phyloP scores from a whole-genome alignment of 768 basidiomycete genomes.

The Russula vinacea region DNA sequence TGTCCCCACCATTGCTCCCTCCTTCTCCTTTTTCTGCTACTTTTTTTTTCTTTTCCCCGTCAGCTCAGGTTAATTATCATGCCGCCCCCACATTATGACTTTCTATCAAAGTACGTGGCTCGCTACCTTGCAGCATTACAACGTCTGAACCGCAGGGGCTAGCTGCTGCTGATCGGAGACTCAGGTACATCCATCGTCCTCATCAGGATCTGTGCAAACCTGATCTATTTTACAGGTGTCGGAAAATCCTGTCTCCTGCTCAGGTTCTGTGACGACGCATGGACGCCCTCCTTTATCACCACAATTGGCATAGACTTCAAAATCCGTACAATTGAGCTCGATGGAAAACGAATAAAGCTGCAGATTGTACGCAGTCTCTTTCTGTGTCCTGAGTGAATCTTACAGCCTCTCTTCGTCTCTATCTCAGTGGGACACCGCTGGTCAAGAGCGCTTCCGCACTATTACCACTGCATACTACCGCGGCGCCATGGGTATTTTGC shows the following conservation, averaged over 20 bases:
- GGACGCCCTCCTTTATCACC: constrained; percentile 99
- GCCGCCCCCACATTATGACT: constrained; percentile 96
- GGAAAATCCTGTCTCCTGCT: constrained; percentile 95
- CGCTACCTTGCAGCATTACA: constrained; percentile 5
- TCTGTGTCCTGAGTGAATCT: not conserved
- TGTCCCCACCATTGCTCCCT: not conserved
- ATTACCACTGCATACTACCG: constrained; percentile 99
- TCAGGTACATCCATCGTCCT: constrained; percentile 55
- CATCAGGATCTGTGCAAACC: not conserved
- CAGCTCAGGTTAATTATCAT: constrained; percentile 38
- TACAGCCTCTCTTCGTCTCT: not conserved
- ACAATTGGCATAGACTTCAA: constrained; percentile 99
- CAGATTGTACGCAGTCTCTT: constrained; percentile 74
- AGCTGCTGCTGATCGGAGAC: constrained; percentile 95
- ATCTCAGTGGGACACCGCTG: constrained; percentile 94
- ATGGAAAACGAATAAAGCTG: constrained; percentile 97
- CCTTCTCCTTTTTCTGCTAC: not conserved
- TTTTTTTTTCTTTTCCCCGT: not conserved
- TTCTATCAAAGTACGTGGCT: constrained; percentile 79
- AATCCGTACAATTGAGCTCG: constrained; percentile 97
- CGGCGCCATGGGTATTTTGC: constrained; percentile 96
- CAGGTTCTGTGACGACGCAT: constrained; percentile 98
- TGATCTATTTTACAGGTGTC: constrained; percentile 55
- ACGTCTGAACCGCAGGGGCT: constrained; percentile 28
- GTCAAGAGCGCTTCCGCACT: constrained; percentile 97